Base-by-base conservation (phyloP, 2,329 filamentous ascomycete species). In the Seiridium cupressi region DNA sequence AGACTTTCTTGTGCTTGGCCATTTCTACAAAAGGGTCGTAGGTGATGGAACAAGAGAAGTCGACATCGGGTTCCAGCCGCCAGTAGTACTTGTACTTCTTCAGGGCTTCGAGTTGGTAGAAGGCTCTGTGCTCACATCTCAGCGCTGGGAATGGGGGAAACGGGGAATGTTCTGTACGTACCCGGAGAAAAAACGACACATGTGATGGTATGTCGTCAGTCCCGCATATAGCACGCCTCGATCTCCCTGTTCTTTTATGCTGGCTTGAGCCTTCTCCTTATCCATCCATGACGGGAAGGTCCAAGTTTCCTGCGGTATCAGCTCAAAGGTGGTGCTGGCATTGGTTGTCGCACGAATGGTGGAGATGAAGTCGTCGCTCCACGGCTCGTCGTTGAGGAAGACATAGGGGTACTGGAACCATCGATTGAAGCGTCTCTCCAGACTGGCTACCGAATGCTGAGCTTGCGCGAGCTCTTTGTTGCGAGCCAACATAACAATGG, bases 1-100 rank as follows among this genome's bases (percentile, higher is more conserved):
- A 80, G 9, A 77, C 72, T 63, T 80, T 79, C 59, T 72, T 70
- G 63, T 73, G 73, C 60, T 70, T 69, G 56, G 75, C 75, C 77
- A 80, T 79, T 64, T 79, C 74, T n/a, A 73, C 74, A 57, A 80
- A 80, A 9, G 77, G 77, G 63, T 80, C 77, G 67, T 79, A 80
- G 11, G 77, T 77, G 44, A 80, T 75, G 53, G 74, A 73, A 69
- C 77, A 80, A 61, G 70, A 74, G 63, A 76, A 79, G 56, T 78
- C 72, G 58, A 79, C 75, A 54, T 78, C 74, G n/a, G 77, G 76
- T 60, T 80, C 77, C 13, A 80, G 67, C n/a, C 77, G 71, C 77
- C 77, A 80, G 68, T 80, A 80, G 75, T 76, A 80, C 63, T 75
- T 76, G 70, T 77, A 79, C 54, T 73, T 68, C 62, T 69, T 67